Conservation (phyloP, 176 grass and related monocot species). For the Oryza punctata region DNA sequence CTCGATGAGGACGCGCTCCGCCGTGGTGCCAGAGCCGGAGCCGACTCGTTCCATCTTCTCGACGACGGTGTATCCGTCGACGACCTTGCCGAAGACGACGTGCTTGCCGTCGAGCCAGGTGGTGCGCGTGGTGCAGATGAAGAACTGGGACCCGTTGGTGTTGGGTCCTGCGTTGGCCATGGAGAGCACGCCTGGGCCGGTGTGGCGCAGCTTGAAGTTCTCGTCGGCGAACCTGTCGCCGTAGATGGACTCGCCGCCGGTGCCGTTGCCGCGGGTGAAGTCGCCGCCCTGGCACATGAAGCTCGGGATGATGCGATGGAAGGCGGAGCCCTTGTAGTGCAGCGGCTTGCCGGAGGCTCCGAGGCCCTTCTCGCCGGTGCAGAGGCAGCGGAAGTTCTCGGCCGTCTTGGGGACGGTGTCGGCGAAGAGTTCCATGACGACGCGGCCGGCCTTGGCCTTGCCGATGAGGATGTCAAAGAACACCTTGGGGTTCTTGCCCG, state of each 20-base stretch:
- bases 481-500: conserved; percentile 69
- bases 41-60: conserved; percentile 71
- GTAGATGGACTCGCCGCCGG: conserved; percentile 77
- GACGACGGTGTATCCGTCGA: conserved; percentile 59
- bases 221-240: conserved; percentile 63
- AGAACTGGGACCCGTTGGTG: conserved; percentile 79
- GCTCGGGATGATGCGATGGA: conserved; percentile 70
- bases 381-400: conserved; percentile 72
- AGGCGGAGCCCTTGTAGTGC: conserved; percentile 74
- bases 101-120: conserved; percentile 69
- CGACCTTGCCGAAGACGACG: conserved; percentile 74
- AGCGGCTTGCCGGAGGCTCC: conserved; percentile 54
- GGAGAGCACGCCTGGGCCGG: conserved; percentile 57
- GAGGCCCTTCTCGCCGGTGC: conserved; percentile 66
- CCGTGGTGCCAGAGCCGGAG: conserved; percentile 34
- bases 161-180: conserved; percentile 81
- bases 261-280: conserved; percentile 75
- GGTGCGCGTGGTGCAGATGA: conserved; percentile 66
- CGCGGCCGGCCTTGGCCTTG: conserved; percentile 53
- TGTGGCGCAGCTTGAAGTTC: conserved; percentile 68
- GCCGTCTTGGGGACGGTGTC: conserved; percentile 65
- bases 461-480: conserved; percentile 84
- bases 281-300: conserved; percentile 89
- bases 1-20: conserved; percentile 52
- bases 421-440: conserved; percentile 73